phyloP scores from a whole-genome alignment of 2,329 filamentous ascomycete species.

The Penicillium polonicum region DNA sequence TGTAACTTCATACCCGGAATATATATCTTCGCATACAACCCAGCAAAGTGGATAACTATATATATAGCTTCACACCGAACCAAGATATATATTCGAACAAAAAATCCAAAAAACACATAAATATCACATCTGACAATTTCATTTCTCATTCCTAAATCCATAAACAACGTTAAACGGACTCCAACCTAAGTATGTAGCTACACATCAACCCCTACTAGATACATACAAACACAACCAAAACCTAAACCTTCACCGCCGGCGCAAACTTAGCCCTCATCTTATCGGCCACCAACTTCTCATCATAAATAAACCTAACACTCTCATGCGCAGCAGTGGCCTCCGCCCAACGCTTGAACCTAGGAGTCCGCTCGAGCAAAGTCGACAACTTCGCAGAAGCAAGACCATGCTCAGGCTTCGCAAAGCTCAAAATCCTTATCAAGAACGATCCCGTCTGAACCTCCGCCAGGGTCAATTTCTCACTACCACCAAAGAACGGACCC shows the following conservation, averaged over 20 bases:
- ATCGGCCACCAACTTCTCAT: conserved; percentile 52
- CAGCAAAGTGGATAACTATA: not conserved
- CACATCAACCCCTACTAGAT: not conserved
- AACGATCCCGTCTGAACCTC: conserved; percentile 71
- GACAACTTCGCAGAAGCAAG: conserved; percentile 50
- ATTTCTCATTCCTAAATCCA: not conserved
- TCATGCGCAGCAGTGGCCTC: conserved; percentile 59
- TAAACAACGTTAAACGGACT: not conserved
- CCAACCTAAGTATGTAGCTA: not conserved
- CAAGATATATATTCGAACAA: not conserved
- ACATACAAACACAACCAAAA: not conserved
- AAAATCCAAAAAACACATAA: too few species aligned
- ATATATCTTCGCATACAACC: not conserved
- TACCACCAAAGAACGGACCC: conserved; percentile 64
- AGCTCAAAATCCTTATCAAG: conserved; percentile 58
- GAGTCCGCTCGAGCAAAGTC: conserved; percentile 54
- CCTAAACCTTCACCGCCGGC: conserved; percentile 24
- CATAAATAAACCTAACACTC: conserved; percentile 64
- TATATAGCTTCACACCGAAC: not conserved
- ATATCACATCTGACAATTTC: not conserved
- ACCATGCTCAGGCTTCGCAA: conserved; percentile 54
- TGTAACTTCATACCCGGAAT: not conserved
- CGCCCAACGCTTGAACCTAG: conserved; percentile 68
- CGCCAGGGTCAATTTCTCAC: conserved; percentile 65
- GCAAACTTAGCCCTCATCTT: conserved; percentile 46